These are phyloP conservation scores for Endothia cerciana DNA, from an alignment of 2,329 filamentous ascomycete genomes.

Conservation along the genomic window DNA sequence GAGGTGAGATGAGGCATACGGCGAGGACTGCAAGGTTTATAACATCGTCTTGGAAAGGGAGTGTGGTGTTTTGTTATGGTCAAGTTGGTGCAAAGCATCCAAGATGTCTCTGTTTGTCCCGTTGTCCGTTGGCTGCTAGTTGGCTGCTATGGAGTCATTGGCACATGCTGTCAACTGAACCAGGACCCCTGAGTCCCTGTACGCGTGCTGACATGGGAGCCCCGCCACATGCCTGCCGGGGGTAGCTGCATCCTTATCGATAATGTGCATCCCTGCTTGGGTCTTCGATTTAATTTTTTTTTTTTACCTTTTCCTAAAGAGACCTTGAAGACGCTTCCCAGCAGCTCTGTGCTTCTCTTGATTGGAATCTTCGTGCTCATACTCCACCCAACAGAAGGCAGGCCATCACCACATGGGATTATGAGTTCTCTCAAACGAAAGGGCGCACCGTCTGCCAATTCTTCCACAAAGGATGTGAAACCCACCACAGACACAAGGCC, in stretches of 20 bases:
- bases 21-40: background rate
- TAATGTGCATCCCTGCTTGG: slow-evolving; percentile 16
- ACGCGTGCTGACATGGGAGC: background rate
- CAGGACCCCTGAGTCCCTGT: slow-evolving; percentile 7
- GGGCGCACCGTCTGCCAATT: slow-evolving; percentile 57
- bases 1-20: background rate
- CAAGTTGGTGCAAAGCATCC: slow-evolving; percentile 6
- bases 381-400: background rate
- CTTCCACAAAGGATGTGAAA: slow-evolving; percentile 53
- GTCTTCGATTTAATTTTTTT: slow-evolving; percentile 20
- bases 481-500: slow-evolving; percentile 50
- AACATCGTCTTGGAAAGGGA: background rate
- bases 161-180: slow-evolving; percentile 7
- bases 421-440: slow-evolving; percentile 65
- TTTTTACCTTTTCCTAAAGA: background rate
- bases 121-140: background rate
- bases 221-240: slow-evolving; percentile 15
- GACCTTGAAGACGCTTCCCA: background rate
- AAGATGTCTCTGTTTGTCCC: slow-evolving; percentile 1
- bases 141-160: background rate
- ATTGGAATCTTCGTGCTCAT: background rate
- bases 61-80: slow-evolving; percentile 3
- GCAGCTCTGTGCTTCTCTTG: background rate
- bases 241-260: slow-evolving; percentile 31
- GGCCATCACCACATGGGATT: slow-evolving; percentile 34